A percentile compares a stretch with the other conserved stretches of the same genome.
Evolutionary conservation across 2,329 filamentous ascomycete species (phyloP).

Genomic region (Aciculosporium take): DNA sequence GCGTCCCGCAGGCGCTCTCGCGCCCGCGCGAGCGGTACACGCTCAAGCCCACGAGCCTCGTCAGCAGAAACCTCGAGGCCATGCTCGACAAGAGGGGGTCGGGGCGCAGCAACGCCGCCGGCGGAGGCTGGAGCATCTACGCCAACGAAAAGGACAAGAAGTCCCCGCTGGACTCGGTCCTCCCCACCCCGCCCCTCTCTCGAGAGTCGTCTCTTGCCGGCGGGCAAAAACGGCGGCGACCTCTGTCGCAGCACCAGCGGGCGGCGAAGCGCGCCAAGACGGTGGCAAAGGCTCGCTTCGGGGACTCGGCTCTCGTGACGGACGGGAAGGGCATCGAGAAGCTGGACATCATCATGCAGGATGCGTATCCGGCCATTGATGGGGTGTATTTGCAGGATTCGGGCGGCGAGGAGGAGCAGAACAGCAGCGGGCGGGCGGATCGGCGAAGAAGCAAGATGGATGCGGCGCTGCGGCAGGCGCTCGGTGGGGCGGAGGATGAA

Average conservation of each 20-base stretch:
- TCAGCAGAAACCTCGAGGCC: slow-evolving; percentile 56
- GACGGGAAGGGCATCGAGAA: slow-evolving; percentile 49
- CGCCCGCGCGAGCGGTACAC: slow-evolving; percentile 58
- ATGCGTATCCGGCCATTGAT: slow-evolving; percentile 32
- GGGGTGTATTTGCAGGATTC: slow-evolving; percentile 10
- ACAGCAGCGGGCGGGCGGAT: slow-evolving; percentile 8
- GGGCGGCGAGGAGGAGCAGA: slow-evolving; percentile 12
- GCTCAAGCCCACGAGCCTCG: slow-evolving; percentile 52
- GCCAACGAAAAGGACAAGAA: slow-evolving; percentile 43
- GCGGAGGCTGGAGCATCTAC: slow-evolving; percentile 70
- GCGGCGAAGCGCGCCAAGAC: slow-evolving; percentile 43
- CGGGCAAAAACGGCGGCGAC: slow-evolving; percentile 16
- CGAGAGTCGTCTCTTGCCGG: slow-evolving; percentile 15
- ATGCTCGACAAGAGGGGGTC: slow-evolving; percentile 56
- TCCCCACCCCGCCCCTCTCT: slow-evolving; percentile 34
- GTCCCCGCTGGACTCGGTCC: slow-evolving; percentile 38
- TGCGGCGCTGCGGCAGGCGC: slow-evolving; percentile 17
- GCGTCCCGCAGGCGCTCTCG: slow-evolving; percentile 71
- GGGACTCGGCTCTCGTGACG: slow-evolving; percentile 37
- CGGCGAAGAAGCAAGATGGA: slow-evolving; percentile 23
- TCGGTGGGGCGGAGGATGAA: slow-evolving; percentile 11
- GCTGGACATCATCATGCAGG: slow-evolving; percentile 44
- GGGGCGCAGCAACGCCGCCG: slow-evolving; percentile 54
- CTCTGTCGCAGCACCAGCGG: slow-evolving; percentile 16
- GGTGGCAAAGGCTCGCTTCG: slow-evolving; percentile 57